These are phyloP conservation scores for Trypanosoma lewisi DNA, from an alignment of 208 protist species.

Conservation along the genomic window DNA sequence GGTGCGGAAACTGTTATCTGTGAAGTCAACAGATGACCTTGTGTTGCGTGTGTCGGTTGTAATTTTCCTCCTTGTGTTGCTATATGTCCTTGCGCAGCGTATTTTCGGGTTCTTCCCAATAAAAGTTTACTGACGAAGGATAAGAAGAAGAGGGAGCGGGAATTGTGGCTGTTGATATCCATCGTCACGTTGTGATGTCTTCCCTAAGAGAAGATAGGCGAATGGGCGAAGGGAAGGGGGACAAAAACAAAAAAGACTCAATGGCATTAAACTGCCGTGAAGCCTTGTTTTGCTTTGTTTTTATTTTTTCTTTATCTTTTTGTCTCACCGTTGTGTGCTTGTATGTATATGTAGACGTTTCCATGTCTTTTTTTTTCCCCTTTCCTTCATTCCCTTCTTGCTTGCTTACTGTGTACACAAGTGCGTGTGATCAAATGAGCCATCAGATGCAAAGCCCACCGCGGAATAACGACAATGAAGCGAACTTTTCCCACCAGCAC, in stretches of 20 bases:
- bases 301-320: neutral
- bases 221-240: neutral
- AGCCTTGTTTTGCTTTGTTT: neutral
- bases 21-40: slow-evolving; percentile 64
- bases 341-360: neutral
- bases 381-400: neutral
- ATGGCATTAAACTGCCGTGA: neutral
- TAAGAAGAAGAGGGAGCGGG: no score
- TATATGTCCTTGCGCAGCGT: slow-evolving; percentile 66
- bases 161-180: neutral
- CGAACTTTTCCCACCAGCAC: neutral
- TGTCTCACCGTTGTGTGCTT: slow-evolving; percentile 2
- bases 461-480: slow-evolving; percentile 11
- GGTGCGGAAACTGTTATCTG: slow-evolving; percentile 50
- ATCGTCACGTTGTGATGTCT: neutral
- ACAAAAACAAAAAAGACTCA: neutral
- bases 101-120: slow-evolving; percentile 70
- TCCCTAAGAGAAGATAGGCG: no score
- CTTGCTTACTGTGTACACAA: neutral
- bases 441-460: neutral
- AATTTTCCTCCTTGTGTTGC: slow-evolving; percentile 58
- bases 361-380: neutral
- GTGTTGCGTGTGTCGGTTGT: slow-evolving; percentile 55
- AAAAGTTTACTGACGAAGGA: slow-evolving; percentile 17
- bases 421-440: slow-evolving; percentile 8